Evolutionary conservation across 2,329 filamentous ascomycete species (phyloP), one percentile per base, ranked within the genome.

Genomic region (Talaromyces rugulosus): DNA sequence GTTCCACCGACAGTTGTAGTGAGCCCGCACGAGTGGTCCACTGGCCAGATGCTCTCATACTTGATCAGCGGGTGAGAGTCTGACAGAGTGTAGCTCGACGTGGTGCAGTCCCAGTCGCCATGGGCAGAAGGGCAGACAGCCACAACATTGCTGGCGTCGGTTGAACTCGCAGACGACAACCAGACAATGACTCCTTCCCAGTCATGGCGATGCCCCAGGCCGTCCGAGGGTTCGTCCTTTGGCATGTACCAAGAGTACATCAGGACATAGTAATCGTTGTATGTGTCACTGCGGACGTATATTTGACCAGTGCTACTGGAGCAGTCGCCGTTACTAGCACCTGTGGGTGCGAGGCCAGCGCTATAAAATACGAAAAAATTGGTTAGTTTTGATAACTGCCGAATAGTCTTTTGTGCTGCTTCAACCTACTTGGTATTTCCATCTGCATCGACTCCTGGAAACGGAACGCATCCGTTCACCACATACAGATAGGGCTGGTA

Each of bases 381-480:
- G 4, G 7, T 18, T 18, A 14, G 4, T 44, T 34, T 18, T 6
- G 50, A 1, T 12, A 36, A 36, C 8, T 12, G 12, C 42, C 11
- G 42, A 18, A 47, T n/a, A 47, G 9, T 36, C 2, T 12, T 36
- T 5, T 66, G 56, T 60, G 56, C 31, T 56, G 5, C 12, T 9
- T 28, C n/a, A 18, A 66, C 77, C 63, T 71, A 87, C 85, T 80
- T 77, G 16, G 82, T 87, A 66, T 88, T 79, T 2, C 86, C 86
- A 0, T 75, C 71, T 0, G 78, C 78, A 64, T 88, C 82, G 1
- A 88, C 85, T 1, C 82, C 85, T 0, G 85, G 85, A 68, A 86
- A 88, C 0, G 85, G 84, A 8, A 87, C 85, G 64, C 86, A 88
- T 53, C 86, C 85, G 66, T 84, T 83, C 18, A 79, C 77, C 5